These are phyloP conservation scores for Harringtonia aguacate DNA, from an alignment of 2,329 filamentous ascomycete species.

Conservation along the genomic window DNA sequence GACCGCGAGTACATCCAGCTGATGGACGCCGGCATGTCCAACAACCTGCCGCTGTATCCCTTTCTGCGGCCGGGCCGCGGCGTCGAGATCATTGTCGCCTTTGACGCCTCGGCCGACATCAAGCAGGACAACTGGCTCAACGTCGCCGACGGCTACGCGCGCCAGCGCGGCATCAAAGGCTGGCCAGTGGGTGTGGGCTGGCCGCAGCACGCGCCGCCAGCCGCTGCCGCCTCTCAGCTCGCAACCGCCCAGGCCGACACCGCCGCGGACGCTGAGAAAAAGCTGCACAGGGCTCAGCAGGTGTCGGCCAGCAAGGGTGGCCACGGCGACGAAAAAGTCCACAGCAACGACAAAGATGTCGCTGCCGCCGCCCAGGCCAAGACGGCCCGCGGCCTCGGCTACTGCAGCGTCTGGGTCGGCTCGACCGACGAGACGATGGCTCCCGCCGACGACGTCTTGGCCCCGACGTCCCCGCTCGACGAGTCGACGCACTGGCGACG, in stretches of 20 bases:
- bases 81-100: slow-evolving; percentile 83
- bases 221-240: slow-evolving; percentile 46
- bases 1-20: slow-evolving; percentile 61
- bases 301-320: slow-evolving; percentile 12
- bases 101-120: slow-evolving; percentile 90
- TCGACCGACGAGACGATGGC: slow-evolving; percentile 62
- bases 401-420: slow-evolving; percentile 94
- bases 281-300: slow-evolving; percentile 48
- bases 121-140: slow-evolving; percentile 94
- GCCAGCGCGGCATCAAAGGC: slow-evolving; percentile 79
- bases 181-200: slow-evolving; percentile 95
- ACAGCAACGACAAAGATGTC: slow-evolving; percentile 8
- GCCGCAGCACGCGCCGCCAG: slow-evolving; percentile 55
- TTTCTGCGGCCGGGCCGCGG: slow-evolving; percentile 78
- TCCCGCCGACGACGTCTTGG: slow-evolving; percentile 31
- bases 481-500: slow-evolving; percentile 54
- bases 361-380: slow-evolving; percentile 20
- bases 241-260: slow-evolving; percentile 44
- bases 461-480: slow-evolving; percentile 30
- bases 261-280: slow-evolving; percentile 51
- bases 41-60: slow-evolving; percentile 94
- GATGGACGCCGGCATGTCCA: slow-evolving; percentile 98
- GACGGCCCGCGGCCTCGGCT: slow-evolving; percentile 57
- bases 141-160: slow-evolving; percentile 85
- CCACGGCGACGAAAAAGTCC: no score